Evolutionary conservation across 2,329 filamentous ascomycete species (phyloP), one percentile per base, ranked within the genome.

Genomic region (Periconia sp.): DNA sequence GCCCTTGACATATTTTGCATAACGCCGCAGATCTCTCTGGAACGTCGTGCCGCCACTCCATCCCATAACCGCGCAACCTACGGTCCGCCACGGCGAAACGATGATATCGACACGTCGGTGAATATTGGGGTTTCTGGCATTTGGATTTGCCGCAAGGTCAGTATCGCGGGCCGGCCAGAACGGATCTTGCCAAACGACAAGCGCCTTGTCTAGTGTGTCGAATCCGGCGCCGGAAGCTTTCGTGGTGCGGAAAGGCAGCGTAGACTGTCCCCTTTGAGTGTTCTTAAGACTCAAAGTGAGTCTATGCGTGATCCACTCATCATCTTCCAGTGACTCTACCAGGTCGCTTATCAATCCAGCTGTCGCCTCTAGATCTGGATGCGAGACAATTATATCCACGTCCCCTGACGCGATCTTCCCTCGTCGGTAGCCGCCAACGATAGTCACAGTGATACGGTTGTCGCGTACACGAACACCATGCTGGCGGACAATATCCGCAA

Each of bases 101-200:
- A 97, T 93, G 53, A 97, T 96, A 68, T 97, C 93, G 1, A 97
- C 92, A 44, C 93, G 82, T 18, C 92, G 85, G 68, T 96, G 93
- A 1, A 83, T 81, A 61, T 91, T 91, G 0, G 85, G 82, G 55
- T 92, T 92, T 64, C 82, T 84, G 1, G 74, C 71, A 45, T 71
- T 68, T 1, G 73, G 62, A 44, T 76, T 63, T 1, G 55, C 55
- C 0, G 61, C 68, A 11, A 72, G 60, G 46, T 76, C 76, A 14
- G 54, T 70, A 1, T 65, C 66, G 52, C 74, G 73, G 0, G 67
- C 72, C 6, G 74, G 70, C 70, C 76, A 76, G 2, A 58, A 47
- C 0, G 87, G 87, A 65, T 92, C 80, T 68, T 96, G 90, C 93
- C 93, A 97, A 0, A 97, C 91, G 1, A 97, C 89, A 49, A 97